Evolutionary conservation across 2,329 filamentous ascomycete genomes (phyloP).

Genomic region (Sclerotinia glacialis): DNA sequence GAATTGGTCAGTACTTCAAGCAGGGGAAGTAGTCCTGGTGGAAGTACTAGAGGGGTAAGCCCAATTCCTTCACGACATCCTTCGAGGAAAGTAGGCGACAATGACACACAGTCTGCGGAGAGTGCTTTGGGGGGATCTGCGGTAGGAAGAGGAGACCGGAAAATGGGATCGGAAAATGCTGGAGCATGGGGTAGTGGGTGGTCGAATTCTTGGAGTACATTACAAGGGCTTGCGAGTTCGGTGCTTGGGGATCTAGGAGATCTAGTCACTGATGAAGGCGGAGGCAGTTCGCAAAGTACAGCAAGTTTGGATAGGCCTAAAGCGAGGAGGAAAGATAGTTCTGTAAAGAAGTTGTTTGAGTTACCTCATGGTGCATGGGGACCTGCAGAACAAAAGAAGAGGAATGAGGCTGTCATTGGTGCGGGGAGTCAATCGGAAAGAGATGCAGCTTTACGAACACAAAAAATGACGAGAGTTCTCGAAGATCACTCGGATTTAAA

Average conservation of each 20-base stretch:
- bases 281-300: constrained; percentile 19
- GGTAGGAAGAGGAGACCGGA: constrained; percentile 10
- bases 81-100: constrained; percentile 23
- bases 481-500: constrained; percentile 61
- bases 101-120: constrained; percentile 9
- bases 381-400: constrained; percentile 29
- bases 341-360: constrained; percentile 26
- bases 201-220: constrained; percentile 37
- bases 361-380: constrained; percentile 34
- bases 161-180: constrained; percentile 15
- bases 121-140: constrained; percentile 12
- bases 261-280: constrained; percentile 26
- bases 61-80: constrained; percentile 49
- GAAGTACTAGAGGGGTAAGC: constrained; percentile 47
- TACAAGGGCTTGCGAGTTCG: constrained; percentile 39
- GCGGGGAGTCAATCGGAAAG: constrained; percentile 53
- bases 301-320: constrained; percentile 19
- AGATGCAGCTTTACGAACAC: constrained; percentile 54
- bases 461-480: constrained; percentile 57
- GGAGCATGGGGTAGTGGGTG: constrained; percentile 28
- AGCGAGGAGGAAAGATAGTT: constrained; percentile 23
- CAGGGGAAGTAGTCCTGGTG: constrained; percentile 38
- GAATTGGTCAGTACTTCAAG: constrained; percentile 36
- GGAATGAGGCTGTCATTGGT: constrained; percentile 44
- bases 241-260: constrained; percentile 34